These are phyloP conservation scores for Ostreobium quekettii DNA, from an alignment of 139 green algal species.

Conservation along the genomic window DNA sequence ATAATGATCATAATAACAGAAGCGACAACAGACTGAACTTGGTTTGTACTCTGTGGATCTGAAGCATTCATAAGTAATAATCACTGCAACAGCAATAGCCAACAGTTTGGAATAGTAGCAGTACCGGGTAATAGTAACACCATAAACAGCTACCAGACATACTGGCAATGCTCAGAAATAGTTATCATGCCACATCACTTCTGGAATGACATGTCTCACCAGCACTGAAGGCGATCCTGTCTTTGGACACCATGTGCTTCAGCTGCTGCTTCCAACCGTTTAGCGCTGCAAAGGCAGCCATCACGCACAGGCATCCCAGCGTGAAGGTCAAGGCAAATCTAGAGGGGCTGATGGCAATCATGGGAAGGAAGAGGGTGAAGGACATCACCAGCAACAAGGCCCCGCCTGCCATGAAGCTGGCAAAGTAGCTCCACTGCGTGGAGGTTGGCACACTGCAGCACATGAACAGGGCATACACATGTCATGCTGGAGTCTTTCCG, in stretches of 20 bases:
- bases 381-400: constrained; percentile 72
- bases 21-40: too few species aligned
- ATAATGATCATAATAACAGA: too few species aligned
- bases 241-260: constrained; percentile 68
- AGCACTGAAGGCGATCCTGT: constrained; percentile 66
- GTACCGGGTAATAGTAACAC: too few species aligned
- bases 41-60: too few species aligned
- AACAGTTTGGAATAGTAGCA: too few species aligned
- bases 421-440: constrained; percentile 47
- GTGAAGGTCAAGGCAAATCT: constrained; percentile 93
- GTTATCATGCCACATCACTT: too few species aligned
- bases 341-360: constrained; percentile 80
- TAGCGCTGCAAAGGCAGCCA: constrained; percentile 69
- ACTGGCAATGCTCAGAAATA: too few species aligned
- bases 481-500: too few species aligned
- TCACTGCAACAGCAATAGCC: too few species aligned
- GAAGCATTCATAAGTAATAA: too few species aligned
- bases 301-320: constrained; percentile 66
- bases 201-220: too few species aligned
- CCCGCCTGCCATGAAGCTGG: constrained; percentile 49
- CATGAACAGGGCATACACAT: not conserved
- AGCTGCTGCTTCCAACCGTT: constrained; percentile 73
- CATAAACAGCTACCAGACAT: too few species aligned
- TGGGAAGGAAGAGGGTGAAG: constrained; percentile 83
- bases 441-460: constrained; percentile 27